These are phyloP conservation scores for Dictyostelium citrinum DNA, from an alignment of 78 protist genomes.

Conservation along the genomic window DNA sequence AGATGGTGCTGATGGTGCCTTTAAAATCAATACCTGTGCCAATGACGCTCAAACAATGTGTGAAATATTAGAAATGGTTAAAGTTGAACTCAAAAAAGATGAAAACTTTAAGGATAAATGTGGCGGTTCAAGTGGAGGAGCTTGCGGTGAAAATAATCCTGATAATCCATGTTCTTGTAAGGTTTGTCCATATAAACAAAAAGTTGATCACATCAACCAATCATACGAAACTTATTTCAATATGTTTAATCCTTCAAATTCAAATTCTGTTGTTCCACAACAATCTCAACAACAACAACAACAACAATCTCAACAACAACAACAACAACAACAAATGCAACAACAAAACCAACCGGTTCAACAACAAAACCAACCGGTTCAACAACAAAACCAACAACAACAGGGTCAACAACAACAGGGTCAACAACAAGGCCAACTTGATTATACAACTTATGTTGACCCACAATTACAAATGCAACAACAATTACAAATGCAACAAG, in stretches of 20 bases:
- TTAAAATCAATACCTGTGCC: conserved; percentile 64
- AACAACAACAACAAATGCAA: conserved; percentile 28
- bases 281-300: neutral
- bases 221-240: conserved; percentile 51
- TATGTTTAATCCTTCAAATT: neutral
- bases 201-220: conserved; percentile 50
- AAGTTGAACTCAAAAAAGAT: conserved; percentile 50
- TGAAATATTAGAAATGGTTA: conserved; percentile 65
- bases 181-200: conserved; percentile 32
- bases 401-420: conserved; percentile 17
- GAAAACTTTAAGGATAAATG: conserved; percentile 19
- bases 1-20: conserved; percentile 74
- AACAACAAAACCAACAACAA: neutral
- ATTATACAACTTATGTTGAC: neutral
- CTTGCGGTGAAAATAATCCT: neutral
- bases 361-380: conserved; percentile 13
- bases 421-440: conserved; percentile 1
- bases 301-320: neutral
- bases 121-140: neutral
- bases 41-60: conserved; percentile 77
- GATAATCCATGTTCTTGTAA: conserved; percentile 22
- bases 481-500: conserved; percentile 25
- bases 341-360: conserved; percentile 6
- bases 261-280: conserved; percentile 60
- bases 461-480: conserved; percentile 41